Percentiles rank a stretch among this genome's conserved stretches.
These are phyloP conservation scores for Nakaseomyces delphensis DNA, from an alignment of 1,139 yeast genomes.

Conservation along the genomic window DNA sequence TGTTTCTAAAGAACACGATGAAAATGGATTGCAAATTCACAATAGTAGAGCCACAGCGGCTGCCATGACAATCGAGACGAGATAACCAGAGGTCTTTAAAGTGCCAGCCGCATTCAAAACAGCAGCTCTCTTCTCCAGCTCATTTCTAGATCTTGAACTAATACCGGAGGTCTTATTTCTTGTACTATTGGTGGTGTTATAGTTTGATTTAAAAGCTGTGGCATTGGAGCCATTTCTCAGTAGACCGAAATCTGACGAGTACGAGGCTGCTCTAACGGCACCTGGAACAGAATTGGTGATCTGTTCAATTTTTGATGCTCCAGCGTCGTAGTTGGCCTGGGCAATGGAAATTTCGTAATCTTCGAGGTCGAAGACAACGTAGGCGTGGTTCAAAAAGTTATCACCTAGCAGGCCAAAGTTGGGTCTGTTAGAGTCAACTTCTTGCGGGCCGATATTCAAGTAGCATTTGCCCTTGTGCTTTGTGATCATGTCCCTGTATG, in stretches of 20 bases:
- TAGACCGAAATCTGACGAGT: conserved; percentile 3
- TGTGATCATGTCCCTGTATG: background rate
- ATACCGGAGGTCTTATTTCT: background rate
- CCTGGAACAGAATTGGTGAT: conserved; percentile 5
- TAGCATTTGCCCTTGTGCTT: conserved; percentile 26
- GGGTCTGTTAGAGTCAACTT: conserved; percentile 20
- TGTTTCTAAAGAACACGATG: too few species aligned
- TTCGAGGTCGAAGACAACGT: conserved; percentile 71
- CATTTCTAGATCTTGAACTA: too few species aligned
- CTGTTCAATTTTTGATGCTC: conserved; percentile 3
- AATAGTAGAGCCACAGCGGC: background rate
- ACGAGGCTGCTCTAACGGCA: conserved; percentile 9
- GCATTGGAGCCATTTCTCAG: background rate
- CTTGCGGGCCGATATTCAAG: conserved; percentile 29
- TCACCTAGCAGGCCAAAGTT: conserved; percentile 51
- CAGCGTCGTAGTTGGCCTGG: conserved; percentile 36
- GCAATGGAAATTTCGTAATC: conserved; percentile 59
- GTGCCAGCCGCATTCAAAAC: background rate
- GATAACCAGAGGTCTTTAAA: background rate
- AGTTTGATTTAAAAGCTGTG: background rate
- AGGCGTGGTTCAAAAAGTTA: conserved; percentile 61
- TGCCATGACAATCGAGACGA: background rate
- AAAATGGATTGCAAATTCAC: too few species aligned
- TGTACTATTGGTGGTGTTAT: background rate
- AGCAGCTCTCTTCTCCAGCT: background rate